Evolutionary conservation across 2,329 filamentous ascomycete species (phyloP), one percentile per base, ranked within the genome.

Genomic region (Ambrosiella beaveri): DNA sequence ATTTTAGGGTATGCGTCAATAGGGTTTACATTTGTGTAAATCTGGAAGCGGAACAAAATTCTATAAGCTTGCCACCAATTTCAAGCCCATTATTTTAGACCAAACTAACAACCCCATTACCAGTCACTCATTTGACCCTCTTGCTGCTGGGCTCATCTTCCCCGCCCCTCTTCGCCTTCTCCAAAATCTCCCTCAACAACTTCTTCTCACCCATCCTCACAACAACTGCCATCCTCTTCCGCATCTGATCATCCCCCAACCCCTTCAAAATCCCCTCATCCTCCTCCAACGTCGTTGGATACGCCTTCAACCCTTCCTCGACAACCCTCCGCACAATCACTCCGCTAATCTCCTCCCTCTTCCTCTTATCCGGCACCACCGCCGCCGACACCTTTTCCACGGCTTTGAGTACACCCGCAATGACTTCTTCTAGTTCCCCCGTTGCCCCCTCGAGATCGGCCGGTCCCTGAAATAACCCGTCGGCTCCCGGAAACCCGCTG

Each of bases 181-280:
- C 63, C 60, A 77, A 72, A 1, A 81, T 73, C 64, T 80, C 74
- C 58, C 73, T 69, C 27, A 89, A 66, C 5, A 90, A 72, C 63
- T 75, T 74, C 67, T 88, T 88, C 69, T 91, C 86, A 12, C 86
- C 86, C 2, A 82, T 69, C 60, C 86, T 77, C 40, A 89, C 84
- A 55, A 78, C 71, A 19, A 82, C 65, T 0, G 86, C 86, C 81
- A 86, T 85, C 49, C 69, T 71, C 12, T 54, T 54, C 17, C 52
- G 40, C 19, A 8, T 51, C 47, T 51, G 17, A 9, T 19, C 47
- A 11, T 36, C 47, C 9, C 17, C 9, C 19, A 27, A 51, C 7
- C 13, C 11, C 38, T 41, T 54, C 17, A 76, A 64, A 0, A 75
- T 62, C n/a, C 64, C 59, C 54, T 70, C 65, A 56, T 77, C 74